Percentiles rank a stretch among this genome's conserved stretches.
Evolutionary conservation across 345 rosid species (phyloP).

Genomic region (Moringa oleifera): DNA sequence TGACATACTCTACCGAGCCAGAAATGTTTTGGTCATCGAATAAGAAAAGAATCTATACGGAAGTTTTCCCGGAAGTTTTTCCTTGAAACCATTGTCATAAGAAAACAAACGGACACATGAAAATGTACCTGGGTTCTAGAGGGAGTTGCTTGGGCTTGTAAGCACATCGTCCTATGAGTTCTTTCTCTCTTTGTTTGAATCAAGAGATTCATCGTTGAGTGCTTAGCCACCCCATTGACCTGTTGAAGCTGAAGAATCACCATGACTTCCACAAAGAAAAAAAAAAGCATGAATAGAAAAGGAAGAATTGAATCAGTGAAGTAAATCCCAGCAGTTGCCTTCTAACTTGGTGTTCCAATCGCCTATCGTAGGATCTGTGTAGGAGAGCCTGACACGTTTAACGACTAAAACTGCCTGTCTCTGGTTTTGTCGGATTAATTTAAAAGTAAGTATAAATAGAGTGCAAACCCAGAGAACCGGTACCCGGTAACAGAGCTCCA

Average conservation of each 20-base stretch:
- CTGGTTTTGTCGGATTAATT: background rate
- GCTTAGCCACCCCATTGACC: conserved; percentile 27
- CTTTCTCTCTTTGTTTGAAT: conserved; percentile 21
- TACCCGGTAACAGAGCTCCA: conserved; percentile 13
- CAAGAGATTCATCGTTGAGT: conserved; percentile 18
- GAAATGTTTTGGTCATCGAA: too few relatives aligned
- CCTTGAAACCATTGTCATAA: background rate
- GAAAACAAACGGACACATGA: background rate
- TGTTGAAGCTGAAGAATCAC: conserved; percentile 40
- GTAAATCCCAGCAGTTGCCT: background rate
- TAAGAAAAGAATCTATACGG: background rate
- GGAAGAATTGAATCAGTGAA: too few relatives aligned
- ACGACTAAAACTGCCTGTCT: background rate
- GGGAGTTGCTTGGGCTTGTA: conserved; percentile 52
- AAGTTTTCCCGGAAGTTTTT: background rate
- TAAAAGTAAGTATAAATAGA: background rate
- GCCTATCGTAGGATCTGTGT: conserved; percentile 18
- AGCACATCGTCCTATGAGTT: conserved; percentile 24
- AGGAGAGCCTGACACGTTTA: conserved; percentile 46
- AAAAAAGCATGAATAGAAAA: too few relatives aligned
- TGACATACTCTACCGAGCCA: too few relatives aligned
- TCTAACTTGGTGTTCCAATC: background rate
- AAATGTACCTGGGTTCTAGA: conserved; percentile 63
- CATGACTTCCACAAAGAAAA: conserved; percentile 19
- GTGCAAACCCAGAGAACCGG: conserved; percentile 23